phyloP scores from a whole-genome alignment of 2,329 filamentous ascomycete genomes.

The Microdochium trichocladiopsis region DNA sequence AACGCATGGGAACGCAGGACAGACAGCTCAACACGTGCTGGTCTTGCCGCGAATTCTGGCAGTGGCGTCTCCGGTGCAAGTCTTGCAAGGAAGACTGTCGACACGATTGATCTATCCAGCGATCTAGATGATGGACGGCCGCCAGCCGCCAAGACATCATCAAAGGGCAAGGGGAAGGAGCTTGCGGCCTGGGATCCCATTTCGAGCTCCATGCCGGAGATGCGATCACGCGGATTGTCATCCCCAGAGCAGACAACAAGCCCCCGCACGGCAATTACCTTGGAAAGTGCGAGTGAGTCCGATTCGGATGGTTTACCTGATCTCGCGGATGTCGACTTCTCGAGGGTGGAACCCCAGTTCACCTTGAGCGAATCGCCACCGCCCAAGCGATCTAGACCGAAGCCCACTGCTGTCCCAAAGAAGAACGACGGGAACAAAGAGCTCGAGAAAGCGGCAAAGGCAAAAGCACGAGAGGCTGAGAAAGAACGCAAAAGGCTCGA shows the following conservation, averaged over 20 bases:
- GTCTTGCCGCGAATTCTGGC: neutral
- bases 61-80: neutral
- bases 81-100: slow-evolving; percentile 6
- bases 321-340: slow-evolving; percentile 30
- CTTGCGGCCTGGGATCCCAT: slow-evolving; percentile 39
- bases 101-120: slow-evolving; percentile 19
- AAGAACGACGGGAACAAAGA: slow-evolving; percentile 28
- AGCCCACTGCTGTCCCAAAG: slow-evolving; percentile 7
- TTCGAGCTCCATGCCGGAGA: slow-evolving; percentile 44
- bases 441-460: slow-evolving; percentile 35
- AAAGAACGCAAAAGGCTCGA: slow-evolving; percentile 49
- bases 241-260: slow-evolving; percentile 7
- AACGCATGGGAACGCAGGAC: neutral
- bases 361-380: slow-evolving; percentile 9
- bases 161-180: slow-evolving; percentile 10
- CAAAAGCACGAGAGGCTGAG: slow-evolving; percentile 42
- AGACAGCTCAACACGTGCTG: neutral
- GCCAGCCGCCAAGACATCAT: slow-evolving; percentile 7
- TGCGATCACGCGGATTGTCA: slow-evolving; percentile 8
- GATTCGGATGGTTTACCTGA: slow-evolving; percentile 41
- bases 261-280: slow-evolving; percentile 21
- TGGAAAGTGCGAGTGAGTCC: slow-evolving; percentile 22
- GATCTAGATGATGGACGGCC: slow-evolving; percentile 11
- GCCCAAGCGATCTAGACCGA: slow-evolving; percentile 13
- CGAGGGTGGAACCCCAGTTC: slow-evolving; percentile 12